Conservation (phyloP, 2,329 filamentous ascomycete genomes). For the Nothopassalora personata region DNA sequence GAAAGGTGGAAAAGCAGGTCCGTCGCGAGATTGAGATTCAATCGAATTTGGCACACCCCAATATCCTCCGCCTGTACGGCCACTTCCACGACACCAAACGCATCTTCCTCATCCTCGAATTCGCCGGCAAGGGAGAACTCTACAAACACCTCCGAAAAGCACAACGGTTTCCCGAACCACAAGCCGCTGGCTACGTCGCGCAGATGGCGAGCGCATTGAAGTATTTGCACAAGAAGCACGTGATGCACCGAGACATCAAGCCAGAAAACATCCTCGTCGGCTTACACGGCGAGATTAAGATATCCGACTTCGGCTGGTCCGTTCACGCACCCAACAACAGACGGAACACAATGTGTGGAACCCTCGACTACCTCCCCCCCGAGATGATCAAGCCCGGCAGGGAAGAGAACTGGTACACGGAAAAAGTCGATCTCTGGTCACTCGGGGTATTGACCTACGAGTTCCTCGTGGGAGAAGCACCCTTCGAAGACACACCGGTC, state of each 20-base stretch:
- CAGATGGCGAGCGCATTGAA: constrained; percentile 86
- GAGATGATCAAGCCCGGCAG: constrained; percentile 88
- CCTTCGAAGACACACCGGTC: constrained; percentile 89
- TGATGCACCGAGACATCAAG: constrained; percentile 97
- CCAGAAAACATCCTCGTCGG: constrained; percentile 95
- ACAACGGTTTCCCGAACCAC: constrained; percentile 76
- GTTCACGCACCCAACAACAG: constrained; percentile 95
- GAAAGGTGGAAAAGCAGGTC: constrained; percentile 80
- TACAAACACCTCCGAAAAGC: constrained; percentile 82
- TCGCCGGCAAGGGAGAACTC: constrained; percentile 77
- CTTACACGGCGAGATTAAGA: constrained; percentile 96
- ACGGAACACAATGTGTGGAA: constrained; percentile 92
- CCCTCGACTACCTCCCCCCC: constrained; percentile 91
- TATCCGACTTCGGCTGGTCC: constrained; percentile 97
- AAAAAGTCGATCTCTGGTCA: constrained; percentile 96
- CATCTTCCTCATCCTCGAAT: constrained; percentile 82
- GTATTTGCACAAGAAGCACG: constrained; percentile 93
- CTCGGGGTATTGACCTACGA: constrained; percentile 93
- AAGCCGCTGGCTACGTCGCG: constrained; percentile 79
- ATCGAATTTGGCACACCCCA: constrained; percentile 78
- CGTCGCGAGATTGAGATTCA: constrained; percentile 86
- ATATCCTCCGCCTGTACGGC: constrained; percentile 76
- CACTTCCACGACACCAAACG: constrained; percentile 88
- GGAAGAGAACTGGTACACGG: constrained; percentile 80
- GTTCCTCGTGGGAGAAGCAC: constrained; percentile 91